phyloP scores from a whole-genome alignment of 2,329 filamentous ascomycete genomes.

The Colletotrichum horii region DNA sequence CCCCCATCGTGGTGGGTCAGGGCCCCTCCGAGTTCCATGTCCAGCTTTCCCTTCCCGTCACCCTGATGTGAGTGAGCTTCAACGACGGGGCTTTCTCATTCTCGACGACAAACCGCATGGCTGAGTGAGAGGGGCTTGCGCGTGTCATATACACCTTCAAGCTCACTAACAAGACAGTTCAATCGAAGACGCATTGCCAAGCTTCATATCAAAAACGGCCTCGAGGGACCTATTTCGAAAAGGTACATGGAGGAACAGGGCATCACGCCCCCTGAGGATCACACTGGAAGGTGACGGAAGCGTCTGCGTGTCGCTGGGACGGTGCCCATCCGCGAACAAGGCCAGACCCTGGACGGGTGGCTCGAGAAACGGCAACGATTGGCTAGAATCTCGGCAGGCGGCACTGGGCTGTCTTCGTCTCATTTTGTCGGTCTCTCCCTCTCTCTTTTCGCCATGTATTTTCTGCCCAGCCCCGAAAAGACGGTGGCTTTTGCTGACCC shows the following conservation, averaged over 20 bases:
- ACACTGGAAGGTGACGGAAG: slow-evolving; percentile 14
- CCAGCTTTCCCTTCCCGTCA: neutral
- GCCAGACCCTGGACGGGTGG: slow-evolving; percentile 11
- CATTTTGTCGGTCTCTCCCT: neutral
- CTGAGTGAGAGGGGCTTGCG: neutral
- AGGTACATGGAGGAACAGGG: neutral
- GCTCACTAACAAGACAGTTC: neutral
- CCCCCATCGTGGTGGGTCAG: slow-evolving; percentile 1
- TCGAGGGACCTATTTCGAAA: neutral
- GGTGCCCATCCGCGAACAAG: neutral
- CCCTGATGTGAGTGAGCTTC: neutral
- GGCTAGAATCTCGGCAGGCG: slow-evolving; percentile 7
- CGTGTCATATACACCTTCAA: neutral
- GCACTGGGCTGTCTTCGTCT: slow-evolving; percentile 13
- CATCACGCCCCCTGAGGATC: neutral
- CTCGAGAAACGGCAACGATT: slow-evolving; percentile 3
- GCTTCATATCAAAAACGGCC: neutral
- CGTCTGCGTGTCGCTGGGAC: slow-evolving; percentile 15
- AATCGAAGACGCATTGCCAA: neutral
- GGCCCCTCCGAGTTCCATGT: neutral
- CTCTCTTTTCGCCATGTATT: neutral
- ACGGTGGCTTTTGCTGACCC: neutral
- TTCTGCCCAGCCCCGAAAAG: neutral
- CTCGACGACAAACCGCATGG: neutral
- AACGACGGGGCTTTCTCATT: neutral